Percentiles rank a stretch among this genome's conserved stretches.
Evolutionary conservation across 192 early-diverging fungal species (phyloP).

Genomic region (Linnemannia hyalina): DNA sequence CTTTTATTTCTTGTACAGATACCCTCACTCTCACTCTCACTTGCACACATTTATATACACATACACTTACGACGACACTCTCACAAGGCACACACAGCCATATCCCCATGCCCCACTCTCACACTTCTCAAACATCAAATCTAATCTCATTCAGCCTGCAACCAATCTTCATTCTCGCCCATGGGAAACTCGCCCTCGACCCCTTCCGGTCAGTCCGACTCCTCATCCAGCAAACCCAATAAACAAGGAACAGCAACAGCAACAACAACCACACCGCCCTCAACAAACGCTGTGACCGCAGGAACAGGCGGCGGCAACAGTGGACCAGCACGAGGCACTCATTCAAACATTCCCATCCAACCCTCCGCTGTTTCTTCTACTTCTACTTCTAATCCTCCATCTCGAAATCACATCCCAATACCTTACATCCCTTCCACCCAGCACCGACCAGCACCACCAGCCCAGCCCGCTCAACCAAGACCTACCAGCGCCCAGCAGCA

Average conservation of each 20-base stretch:
- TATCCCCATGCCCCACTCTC: too few species aligned
- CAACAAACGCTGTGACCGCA: slow-evolving; percentile 2
- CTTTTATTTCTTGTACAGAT: background rate
- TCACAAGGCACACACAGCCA: too few species aligned
- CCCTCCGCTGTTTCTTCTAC: background rate
- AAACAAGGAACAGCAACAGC: slow-evolving; percentile 22
- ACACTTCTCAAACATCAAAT: background rate
- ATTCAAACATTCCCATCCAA: slow-evolving; percentile 40
- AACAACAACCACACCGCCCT: background rate
- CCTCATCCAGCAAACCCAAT: slow-evolving; percentile 4
- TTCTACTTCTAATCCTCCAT: background rate
- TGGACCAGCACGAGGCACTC: slow-evolving; percentile 4
- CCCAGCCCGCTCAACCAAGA: slow-evolving; percentile 12
- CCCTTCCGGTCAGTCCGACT: slow-evolving; percentile 11
- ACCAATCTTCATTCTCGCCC: background rate
- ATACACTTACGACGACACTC: too few species aligned
- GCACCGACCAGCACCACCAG: slow-evolving; percentile 14
- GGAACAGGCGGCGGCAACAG: background rate
- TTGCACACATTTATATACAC: too few species aligned
- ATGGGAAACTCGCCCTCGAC: slow-evolving; percentile 49
- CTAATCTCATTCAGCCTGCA: background rate
- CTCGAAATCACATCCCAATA: background rate
- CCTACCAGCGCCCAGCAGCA: slow-evolving; percentile 11
- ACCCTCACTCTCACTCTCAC: background rate
- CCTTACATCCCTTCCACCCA: slow-evolving; percentile 9